Base-by-base conservation (phyloP, 305 asterid genomes). In the Rubia tinctorum region DNA sequence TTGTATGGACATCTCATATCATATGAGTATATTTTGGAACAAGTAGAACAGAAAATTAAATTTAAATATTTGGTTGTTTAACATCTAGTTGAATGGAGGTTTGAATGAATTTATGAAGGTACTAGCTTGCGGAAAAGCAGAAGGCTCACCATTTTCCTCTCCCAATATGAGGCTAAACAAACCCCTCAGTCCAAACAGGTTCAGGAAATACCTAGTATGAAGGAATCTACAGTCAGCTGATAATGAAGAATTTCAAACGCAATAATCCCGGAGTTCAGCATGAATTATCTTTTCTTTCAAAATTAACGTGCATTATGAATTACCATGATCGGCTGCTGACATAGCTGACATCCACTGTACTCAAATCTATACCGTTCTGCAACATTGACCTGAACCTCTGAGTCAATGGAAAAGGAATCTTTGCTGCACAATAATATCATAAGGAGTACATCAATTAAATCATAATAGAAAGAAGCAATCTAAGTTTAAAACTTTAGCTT, bases 111-210 rank as follows among this genome's bases (percentile, higher is more conserved):
- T 43, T 51, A 5, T 61, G 30, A 64, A 64, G 17, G 5, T 11
- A 34, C 59, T 40, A 58, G 13, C 27, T 18, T 6, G 8, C 10
- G 11, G 60, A 56, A 37, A 58, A 70, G 67, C 18, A 55, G 30
- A 42, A 13, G 34, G 27, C 93, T 84, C 23, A 91, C 97, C 97
- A 79, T 91, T 91, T 78, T 91, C 97, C 80, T 91, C 97, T 76
- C 97, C 98, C 77, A 84, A 77, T 73, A 84, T 92, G 80, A 92
- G 97, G 81, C 98, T 92, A 78, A 92, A 92, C 65, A 92, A 88
- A 43, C 98, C 98, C 86, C 98, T 87, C 69, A 90, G 78, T 70
- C 98, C 98, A 61, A 92, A 92, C 69, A 92, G 82, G 85, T 92
- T 92, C 82, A 92, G 98, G 73, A 92, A 92, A 77, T 92, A 92